Conservation (phyloP, 78 protist species). For the Ministeria vibrans region DNA sequence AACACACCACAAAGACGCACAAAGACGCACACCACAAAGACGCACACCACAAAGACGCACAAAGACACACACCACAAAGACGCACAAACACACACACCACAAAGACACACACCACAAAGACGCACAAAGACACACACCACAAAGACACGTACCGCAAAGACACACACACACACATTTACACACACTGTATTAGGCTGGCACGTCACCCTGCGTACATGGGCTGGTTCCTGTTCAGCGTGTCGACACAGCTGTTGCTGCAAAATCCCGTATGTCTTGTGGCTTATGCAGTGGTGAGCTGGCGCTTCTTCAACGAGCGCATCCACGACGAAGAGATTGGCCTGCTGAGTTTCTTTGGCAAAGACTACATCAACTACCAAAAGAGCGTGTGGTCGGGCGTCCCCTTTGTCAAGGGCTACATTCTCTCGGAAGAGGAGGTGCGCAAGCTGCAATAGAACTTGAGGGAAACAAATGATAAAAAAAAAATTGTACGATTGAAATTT, state of each 20-base stretch:
- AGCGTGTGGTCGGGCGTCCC: slow-evolving; percentile 47
- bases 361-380: slow-evolving; percentile 35
- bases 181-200: not conserved
- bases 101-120: not conserved
- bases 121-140: too few relatives aligned
- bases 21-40: not conserved
- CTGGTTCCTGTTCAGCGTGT: slow-evolving; percentile 64
- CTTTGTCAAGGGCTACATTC: slow-evolving; percentile 9
- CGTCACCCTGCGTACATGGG: slow-evolving; percentile 88
- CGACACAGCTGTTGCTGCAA: slow-evolving; percentile 56
- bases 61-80: not conserved
- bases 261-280: slow-evolving; percentile 65
- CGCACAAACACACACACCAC: not conserved
- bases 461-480: too few relatives aligned
- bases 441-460: too few relatives aligned
- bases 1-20: not conserved
- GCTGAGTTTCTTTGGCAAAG: slow-evolving; percentile 42
- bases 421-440: too few relatives aligned
- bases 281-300: slow-evolving; percentile 43
- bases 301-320: slow-evolving; percentile 67
- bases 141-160: too few relatives aligned
- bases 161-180: not conserved
- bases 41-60: not conserved
- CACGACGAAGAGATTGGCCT: slow-evolving; percentile 52
- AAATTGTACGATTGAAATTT: too few relatives aligned